Percentiles rank a stretch among this genome's conserved stretches.
These are phyloP conservation scores for Melampsora medusae DNA, from an alignment of 1,284 basidiomycete species.

Conservation along the genomic window DNA sequence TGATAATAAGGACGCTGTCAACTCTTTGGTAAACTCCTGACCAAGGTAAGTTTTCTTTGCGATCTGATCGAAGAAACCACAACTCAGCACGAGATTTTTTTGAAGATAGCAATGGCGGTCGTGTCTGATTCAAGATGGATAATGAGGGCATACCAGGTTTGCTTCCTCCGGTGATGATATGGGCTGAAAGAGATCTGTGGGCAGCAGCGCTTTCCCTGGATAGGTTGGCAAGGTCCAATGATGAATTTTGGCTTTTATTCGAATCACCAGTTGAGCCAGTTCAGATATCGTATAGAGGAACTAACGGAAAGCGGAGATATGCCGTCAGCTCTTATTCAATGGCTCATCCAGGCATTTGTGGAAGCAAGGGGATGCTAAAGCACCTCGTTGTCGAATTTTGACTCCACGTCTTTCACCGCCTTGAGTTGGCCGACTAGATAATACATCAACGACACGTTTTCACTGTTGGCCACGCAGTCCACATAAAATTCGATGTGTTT, in stretches of 20 bases:
- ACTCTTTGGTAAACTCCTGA: slow-evolving; percentile 23
- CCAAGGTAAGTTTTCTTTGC: slow-evolving; percentile 28
- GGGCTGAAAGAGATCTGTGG: slow-evolving; percentile 70
- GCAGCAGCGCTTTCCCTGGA: slow-evolving; percentile 75
- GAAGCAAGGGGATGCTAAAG: slow-evolving; percentile 44
- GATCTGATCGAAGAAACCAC: neutral
- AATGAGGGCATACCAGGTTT: slow-evolving; percentile 46
- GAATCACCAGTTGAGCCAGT: slow-evolving; percentile 81
- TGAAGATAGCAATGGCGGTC: neutral
- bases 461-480: slow-evolving; percentile 67
- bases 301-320: slow-evolving; percentile 57
- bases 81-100: neutral
- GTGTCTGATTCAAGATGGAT: neutral
- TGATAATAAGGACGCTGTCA: slow-evolving; percentile 25
- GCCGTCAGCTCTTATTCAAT: neutral
- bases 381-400: slow-evolving; percentile 68
- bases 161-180: slow-evolving; percentile 51
- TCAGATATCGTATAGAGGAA: slow-evolving; percentile 86
- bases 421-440: slow-evolving; percentile 80
- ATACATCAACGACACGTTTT: slow-evolving; percentile 79
- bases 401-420: slow-evolving; percentile 74
- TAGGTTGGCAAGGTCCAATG: slow-evolving; percentile 76
- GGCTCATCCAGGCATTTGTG: neutral
- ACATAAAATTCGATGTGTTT: slow-evolving; percentile 90
- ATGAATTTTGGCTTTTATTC: slow-evolving; percentile 65